A percentile compares a stretch with the other conserved stretches of the same genome.
Conservation (phyloP, 164 flowering plant species). For the Vitis vinifera region ASM3070453v1 NC_081812.1:1906501-1907000, state of each 20-base stretch:
- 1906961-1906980: slow-evolving; percentile 23
- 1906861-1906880: background rate
- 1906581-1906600: slow-evolving; percentile 85
- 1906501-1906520: slow-evolving; percentile 77
- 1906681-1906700: slow-evolving; percentile 17
- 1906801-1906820: too few species aligned
- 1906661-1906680: slow-evolving; percentile 41
- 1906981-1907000: slow-evolving; percentile 11
- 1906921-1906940: slow-evolving; percentile 55
- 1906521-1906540: slow-evolving; percentile 69
- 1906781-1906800: too few species aligned
- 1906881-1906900: slow-evolving; percentile 41
- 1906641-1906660: slow-evolving; percentile 50
- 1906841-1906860: too few species aligned
- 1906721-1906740: slow-evolving; percentile 2
- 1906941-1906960: slow-evolving; percentile 55
- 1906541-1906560: slow-evolving; percentile 60
- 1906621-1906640: slow-evolving; percentile 75
- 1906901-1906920: slow-evolving; percentile 36
- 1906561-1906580: slow-evolving; percentile 78
- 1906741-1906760: too few species aligned
- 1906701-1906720: slow-evolving; percentile 11
- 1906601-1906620: slow-evolving; percentile 87
- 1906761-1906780: too few species aligned
- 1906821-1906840: too few species aligned